Percentiles rank a stretch among this genome's conserved stretches.
phyloP scores from a whole-genome alignment of 2,329 filamentous ascomycete genomes.

The Epichloe sp. region DNA sequence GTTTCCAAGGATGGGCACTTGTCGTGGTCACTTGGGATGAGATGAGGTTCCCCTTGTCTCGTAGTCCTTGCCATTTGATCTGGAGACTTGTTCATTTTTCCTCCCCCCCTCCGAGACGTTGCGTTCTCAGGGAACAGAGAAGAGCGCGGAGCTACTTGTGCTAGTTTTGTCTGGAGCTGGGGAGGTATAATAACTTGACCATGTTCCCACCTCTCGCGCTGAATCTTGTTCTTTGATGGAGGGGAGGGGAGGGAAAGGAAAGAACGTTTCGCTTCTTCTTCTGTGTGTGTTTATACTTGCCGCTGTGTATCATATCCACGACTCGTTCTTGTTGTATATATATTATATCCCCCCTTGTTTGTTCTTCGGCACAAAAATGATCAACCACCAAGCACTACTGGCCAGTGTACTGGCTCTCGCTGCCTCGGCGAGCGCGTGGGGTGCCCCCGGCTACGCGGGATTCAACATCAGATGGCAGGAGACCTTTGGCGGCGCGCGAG shows the following conservation, averaged over 20 bases:
- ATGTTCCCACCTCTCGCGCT: not conserved
- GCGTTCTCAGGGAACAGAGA: no score
- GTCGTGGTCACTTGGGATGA: conserved; percentile 2
- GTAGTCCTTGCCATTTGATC: not conserved
- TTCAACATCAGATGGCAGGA: conserved; percentile 30
- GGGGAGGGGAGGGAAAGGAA: not conserved
- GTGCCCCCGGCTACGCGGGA: conserved; percentile 26
- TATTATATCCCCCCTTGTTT: not conserved
- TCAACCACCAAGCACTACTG: conserved; percentile 8
- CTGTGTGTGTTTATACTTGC: not conserved
- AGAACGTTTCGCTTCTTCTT: conserved; percentile 16
- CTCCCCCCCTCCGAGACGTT: no score
- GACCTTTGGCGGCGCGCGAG: conserved; percentile 25
- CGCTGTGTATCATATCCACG: not conserved
- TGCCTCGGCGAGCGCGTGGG: conserved; percentile 21
- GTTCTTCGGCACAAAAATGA: conserved; percentile 10
- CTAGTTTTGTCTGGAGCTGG: not conserved
- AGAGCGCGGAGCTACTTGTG: no score
- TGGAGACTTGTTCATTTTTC: not conserved
- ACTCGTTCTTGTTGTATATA: not conserved
- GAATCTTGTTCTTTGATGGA: not conserved
- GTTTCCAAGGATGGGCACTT: not conserved
- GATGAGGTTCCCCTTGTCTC: not conserved
- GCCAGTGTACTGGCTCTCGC: conserved; percentile 17
- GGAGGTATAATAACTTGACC: not conserved